Evolutionary conservation across 306 rosid species (phyloP).

Genomic region (Argentina anserina): DNA sequence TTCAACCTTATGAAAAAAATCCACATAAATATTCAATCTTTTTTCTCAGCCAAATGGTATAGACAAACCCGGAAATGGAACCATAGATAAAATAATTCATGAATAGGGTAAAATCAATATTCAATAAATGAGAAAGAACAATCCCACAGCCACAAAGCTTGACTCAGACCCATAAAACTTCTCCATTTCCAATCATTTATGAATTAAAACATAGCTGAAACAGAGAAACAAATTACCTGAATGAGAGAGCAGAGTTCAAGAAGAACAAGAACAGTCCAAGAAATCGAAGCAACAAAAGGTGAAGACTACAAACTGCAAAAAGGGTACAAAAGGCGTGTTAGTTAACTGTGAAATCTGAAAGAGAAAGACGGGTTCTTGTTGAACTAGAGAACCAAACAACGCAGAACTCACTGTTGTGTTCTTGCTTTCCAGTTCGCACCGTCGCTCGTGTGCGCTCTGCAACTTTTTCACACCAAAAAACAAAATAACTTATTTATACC

Average conservation of each 20-base stretch:
- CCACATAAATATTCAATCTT: neutral
- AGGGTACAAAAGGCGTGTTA: neutral
- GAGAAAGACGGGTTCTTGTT: neutral
- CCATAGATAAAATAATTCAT: neutral
- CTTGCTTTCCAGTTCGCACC: neutral
- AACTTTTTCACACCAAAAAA: constrained; percentile 1
- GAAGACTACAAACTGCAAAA: neutral
- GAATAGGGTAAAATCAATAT: neutral
- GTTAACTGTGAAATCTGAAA: neutral
- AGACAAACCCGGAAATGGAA: neutral
- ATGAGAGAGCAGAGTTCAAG: neutral
- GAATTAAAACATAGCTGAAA: neutral
- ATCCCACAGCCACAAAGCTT: neutral
- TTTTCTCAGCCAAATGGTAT: neutral
- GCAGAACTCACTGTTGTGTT: neutral
- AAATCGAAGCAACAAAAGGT: neutral
- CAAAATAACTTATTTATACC: constrained; percentile 1
- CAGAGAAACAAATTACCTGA: neutral
- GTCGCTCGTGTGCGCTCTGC: neutral
- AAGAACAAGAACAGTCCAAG: constrained; percentile 2
- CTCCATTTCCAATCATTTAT: neutral
- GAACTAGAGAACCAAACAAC: neutral
- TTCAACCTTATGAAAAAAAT: neutral
- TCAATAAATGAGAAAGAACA: neutral
- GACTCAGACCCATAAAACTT: neutral